Conservation (phyloP, 805 yeast species). For the Blastobotrys americana region DNA sequence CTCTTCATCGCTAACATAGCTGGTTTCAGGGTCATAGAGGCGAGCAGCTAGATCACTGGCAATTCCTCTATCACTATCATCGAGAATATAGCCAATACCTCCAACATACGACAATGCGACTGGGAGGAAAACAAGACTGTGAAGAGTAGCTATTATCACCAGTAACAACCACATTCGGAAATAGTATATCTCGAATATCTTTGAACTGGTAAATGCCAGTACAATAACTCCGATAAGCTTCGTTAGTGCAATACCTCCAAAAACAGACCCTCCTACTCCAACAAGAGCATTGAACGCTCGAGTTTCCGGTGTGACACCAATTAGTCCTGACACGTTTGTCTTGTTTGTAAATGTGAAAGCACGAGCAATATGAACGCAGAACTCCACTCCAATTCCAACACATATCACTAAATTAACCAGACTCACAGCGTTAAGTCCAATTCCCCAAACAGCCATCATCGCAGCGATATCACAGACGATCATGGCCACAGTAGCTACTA, state of each 20-base stretch:
- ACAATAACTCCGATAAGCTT: slow-evolving; percentile 83
- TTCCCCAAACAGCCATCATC: slow-evolving; percentile 63
- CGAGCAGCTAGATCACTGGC: slow-evolving; percentile 25
- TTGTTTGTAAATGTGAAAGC: slow-evolving; percentile 53
- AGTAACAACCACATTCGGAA: slow-evolving; percentile 91
- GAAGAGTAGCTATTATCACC: slow-evolving; percentile 68
- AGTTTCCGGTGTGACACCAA: slow-evolving; percentile 27
- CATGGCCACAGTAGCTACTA: slow-evolving; percentile 53
- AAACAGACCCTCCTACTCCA: slow-evolving; percentile 82
- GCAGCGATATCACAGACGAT: slow-evolving; percentile 73
- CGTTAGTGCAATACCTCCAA: slow-evolving; percentile 85
- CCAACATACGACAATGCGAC: slow-evolving; percentile 59
- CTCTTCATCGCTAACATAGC: slow-evolving; percentile 3
- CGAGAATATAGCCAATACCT: slow-evolving; percentile 44
- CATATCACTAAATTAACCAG: slow-evolving; percentile 89
- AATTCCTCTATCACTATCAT: slow-evolving; percentile 29
- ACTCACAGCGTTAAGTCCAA: slow-evolving; percentile 81
- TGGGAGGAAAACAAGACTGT: slow-evolving; percentile 74
- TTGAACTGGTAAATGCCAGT: slow-evolving; percentile 77
- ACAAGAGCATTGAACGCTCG: slow-evolving; percentile 52
- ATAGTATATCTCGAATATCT: slow-evolving; percentile 85
- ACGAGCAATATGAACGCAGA: slow-evolving; percentile 78
- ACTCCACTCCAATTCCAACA: slow-evolving; percentile 88
- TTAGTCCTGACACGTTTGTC: slow-evolving; percentile 25
- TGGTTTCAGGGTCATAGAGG: slow-evolving; percentile 11